phyloP scores from a whole-genome alignment of 2,329 filamentous ascomycete species.

The Pseudogymnoascus sp. region DNA sequence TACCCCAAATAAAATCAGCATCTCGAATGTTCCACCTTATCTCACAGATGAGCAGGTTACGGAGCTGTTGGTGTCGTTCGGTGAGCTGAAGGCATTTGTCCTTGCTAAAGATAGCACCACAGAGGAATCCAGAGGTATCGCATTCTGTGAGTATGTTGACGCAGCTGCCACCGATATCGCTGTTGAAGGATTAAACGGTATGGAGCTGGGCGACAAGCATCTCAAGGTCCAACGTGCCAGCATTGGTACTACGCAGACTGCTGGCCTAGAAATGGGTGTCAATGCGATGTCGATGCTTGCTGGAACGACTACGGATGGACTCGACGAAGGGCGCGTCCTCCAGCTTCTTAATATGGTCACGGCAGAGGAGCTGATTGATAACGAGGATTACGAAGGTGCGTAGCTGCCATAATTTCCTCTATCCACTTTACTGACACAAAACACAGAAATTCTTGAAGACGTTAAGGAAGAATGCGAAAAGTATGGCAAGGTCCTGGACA shows the following conservation, averaged over 20 bases:
- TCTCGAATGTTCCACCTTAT: constrained; percentile 81
- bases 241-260: constrained; percentile 86
- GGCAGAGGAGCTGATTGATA: constrained; percentile 85
- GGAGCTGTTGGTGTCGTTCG: constrained; percentile 84
- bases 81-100: constrained; percentile 85
- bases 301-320: constrained; percentile 71
- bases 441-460: constrained; percentile 87
- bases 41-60: constrained; percentile 86
- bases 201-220: constrained; percentile 82
- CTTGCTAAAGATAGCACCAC: constrained; percentile 80
- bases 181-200: constrained; percentile 83
- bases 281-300: constrained; percentile 98
- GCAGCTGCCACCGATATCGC: constrained; percentile 71
- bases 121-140: constrained; percentile 84
- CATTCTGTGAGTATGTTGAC: constrained; percentile 91
- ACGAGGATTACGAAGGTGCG: constrained; percentile 89
- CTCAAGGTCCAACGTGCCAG: constrained; percentile 84
- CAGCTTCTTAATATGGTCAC: constrained; percentile 99
- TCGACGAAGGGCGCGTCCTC: constrained; percentile 75
- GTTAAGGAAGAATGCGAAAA: constrained; percentile 89
- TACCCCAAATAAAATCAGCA: constrained; percentile 89
- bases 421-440: constrained; percentile 30
- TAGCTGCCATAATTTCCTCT: constrained; percentile 10
- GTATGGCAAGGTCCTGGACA: constrained; percentile 74
- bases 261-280: constrained; percentile 89